Conservation (phyloP, 176 grass and related monocot genomes). For the Lolium rigidum region DNA sequence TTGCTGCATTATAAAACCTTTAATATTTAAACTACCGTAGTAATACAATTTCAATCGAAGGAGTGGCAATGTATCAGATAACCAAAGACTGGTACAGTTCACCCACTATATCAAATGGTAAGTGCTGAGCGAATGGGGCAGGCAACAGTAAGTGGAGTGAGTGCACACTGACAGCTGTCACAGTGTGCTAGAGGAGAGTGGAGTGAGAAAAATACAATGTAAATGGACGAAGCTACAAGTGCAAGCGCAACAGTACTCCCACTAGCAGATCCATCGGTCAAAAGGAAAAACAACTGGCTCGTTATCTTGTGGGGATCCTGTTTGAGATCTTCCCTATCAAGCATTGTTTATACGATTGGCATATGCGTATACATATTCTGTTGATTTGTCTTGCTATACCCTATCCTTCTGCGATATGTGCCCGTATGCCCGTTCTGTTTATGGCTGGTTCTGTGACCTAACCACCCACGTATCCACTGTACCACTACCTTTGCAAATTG, state of each 20-base stretch:
- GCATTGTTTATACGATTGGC: conserved; percentile 39
- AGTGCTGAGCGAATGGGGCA: conserved; percentile 42
- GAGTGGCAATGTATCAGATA: conserved; percentile 27
- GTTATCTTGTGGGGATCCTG: conserved; percentile 42
- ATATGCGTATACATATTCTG: conserved; percentile 42
- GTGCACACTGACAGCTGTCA: conserved; percentile 49
- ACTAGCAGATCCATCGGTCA: conserved; percentile 37
- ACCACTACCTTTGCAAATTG: conserved; percentile 24
- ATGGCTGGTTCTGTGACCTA: conserved; percentile 48
- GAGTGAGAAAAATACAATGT: conserved; percentile 45
- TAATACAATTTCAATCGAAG: background rate
- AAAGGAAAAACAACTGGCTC: conserved; percentile 40
- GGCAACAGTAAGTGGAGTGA: conserved; percentile 44
- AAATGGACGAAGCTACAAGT: conserved; percentile 55
- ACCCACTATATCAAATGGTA: conserved; percentile 38
- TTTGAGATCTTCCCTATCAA: conserved; percentile 64
- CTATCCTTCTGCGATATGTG: conserved; percentile 33
- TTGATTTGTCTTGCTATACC: conserved; percentile 43
- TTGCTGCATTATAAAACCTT: conserved; percentile 22
- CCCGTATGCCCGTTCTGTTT: conserved; percentile 36
- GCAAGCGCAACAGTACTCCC: conserved; percentile 52
- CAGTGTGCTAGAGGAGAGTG: conserved; percentile 45
- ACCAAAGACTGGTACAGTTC: conserved; percentile 30
- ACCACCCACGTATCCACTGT: conserved; percentile 49
- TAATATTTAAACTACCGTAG: background rate